Evolutionary conservation across 805 yeast genomes (phyloP).

Genomic region (Tanozyma kutaoensis): DNA sequence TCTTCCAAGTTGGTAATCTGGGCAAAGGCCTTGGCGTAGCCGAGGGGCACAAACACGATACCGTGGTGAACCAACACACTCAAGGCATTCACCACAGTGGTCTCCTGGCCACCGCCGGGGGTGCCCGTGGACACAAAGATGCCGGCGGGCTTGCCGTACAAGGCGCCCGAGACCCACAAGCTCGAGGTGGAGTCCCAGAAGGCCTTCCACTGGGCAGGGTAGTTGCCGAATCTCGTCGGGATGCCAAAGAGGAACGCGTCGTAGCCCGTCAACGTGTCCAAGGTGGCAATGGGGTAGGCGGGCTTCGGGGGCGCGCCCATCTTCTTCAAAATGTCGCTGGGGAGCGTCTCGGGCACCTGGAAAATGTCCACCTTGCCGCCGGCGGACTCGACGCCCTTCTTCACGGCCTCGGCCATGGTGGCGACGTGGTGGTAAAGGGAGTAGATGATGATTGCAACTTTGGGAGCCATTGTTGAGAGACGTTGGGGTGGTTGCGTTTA

Average conservation of each 20-base stretch:
- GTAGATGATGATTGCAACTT: conserved; percentile 67
- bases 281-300: conserved; percentile 8
- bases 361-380: conserved; percentile 54
- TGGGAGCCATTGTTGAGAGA: conserved; percentile 12
- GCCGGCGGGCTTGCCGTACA: conserved; percentile 9
- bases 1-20: conserved; percentile 7
- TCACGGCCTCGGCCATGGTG: conserved; percentile 52
- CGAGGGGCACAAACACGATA: conserved; percentile 9
- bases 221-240: conserved; percentile 9
- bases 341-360: conserved; percentile 72
- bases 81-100: conserved; percentile 8
- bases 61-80: conserved; percentile 9
- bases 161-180: conserved; percentile 8
- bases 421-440: conserved; percentile 73
- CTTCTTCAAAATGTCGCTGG: conserved; percentile 43
- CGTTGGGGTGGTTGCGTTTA: too few species aligned
- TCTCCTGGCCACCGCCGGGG: conserved; percentile 9
- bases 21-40: conserved; percentile 9
- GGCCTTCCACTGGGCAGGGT: conserved; percentile 10
- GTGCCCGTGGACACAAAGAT: conserved; percentile 7
- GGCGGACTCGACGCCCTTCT: conserved; percentile 55
- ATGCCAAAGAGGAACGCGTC: conserved; percentile 9
- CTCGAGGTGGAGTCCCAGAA: conserved; percentile 10
- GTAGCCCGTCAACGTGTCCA: conserved; percentile 8
- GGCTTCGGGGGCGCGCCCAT: conserved; percentile 61